Evolutionary conservation across 768 basidiomycete genomes (phyloP), one percentile per base, ranked within the genome.

Genomic region (Rossbeevera mucosa): DNA sequence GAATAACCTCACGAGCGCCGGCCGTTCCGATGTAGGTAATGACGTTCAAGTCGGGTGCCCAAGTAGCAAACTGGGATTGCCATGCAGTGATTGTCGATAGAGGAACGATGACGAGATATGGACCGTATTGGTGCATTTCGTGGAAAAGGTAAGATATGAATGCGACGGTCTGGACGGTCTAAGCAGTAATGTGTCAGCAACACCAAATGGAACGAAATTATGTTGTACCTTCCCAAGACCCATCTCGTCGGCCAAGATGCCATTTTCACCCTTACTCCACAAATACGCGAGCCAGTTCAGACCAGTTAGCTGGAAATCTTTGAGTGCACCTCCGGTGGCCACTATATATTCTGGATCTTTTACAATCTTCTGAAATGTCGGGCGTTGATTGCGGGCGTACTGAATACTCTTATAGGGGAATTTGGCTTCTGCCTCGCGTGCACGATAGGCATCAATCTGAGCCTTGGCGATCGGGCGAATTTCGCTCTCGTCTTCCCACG

Each of bases 191-290:
- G 33, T 18, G 33, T 11, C 14, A 48, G 63, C 46, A 62, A 53
- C n/a, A 53, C 18, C 52, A 58, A 58, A 30, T 5, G 0, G 30
- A 44, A 53, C 16, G 26, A 31, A 25, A 9, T n/a, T 28, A 24
- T 24, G 18, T 60, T 48, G 55, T 43, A 88, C 80, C 82, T 99
- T 99, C 49, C 96, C 96, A 22, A 99, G 86, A 67, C 96, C 96
- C 96, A 98, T 99, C 79, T 99, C 96, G 64, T 99, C 96, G 1
- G 96, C 96, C 30, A 99, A 74, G 53, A 99, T 96, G 18, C 96
- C 96, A 65, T 98, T 98, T 61, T 95, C 88, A 8, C 91, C 91
- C 60, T 91, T 84, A 58, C 81, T 85, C 96, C 96, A 98, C 14
- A 94, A 75, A 70, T 95, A 98, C 4, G 91, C 88, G n/a, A 99